Percentiles rank a stretch among this genome's conserved stretches.
Evolutionary conservation across 2,329 filamentous ascomycete genomes (phyloP).

Genomic region (Paracamarosporium sp.): DNA sequence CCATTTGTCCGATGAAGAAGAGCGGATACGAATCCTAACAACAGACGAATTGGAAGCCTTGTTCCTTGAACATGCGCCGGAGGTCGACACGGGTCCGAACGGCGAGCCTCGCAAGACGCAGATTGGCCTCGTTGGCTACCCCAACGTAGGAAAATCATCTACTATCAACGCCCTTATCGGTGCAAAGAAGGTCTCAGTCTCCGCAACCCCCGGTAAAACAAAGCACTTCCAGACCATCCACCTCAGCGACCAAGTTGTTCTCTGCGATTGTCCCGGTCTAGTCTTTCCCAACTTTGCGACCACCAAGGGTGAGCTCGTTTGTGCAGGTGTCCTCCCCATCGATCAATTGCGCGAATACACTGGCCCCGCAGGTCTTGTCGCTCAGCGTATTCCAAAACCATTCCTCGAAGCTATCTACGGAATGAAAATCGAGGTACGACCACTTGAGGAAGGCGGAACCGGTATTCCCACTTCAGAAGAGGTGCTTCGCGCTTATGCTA

Average conservation of each 20-base stretch:
- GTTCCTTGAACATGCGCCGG: conserved; percentile 77
- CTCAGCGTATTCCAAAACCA: conserved; percentile 81
- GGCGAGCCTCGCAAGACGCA: conserved; percentile 71
- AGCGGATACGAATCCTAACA: conserved; percentile 76
- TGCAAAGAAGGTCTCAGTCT: conserved; percentile 97
- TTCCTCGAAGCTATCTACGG: conserved; percentile 95
- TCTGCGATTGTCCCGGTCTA: conserved; percentile 98
- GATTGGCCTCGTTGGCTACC: conserved; percentile 95
- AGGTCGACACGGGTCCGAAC: conserved; percentile 59
- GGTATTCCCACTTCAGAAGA: conserved; percentile 86
- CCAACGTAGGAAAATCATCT: conserved; percentile 98
- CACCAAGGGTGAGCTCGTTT: conserved; percentile 95
- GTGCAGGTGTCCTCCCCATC: conserved; percentile 92
- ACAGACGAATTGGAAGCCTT: conserved; percentile 91
- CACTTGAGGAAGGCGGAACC: conserved; percentile 90
- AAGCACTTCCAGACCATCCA: conserved; percentile 99
- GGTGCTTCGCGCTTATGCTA: conserved; percentile 83
- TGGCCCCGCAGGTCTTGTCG: conserved; percentile 83
- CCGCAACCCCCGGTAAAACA: conserved; percentile 95
- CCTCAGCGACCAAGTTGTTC: conserved; percentile 83
- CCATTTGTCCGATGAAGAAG: conserved; percentile 47
- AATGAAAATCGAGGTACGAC: conserved; percentile 81
- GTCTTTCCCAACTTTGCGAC: conserved; percentile 98
- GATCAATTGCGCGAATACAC: conserved; percentile 94
- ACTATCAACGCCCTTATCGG: conserved; percentile 99